Evolutionary conservation across 2,329 filamentous ascomycete genomes (phyloP), one percentile per base, ranked within the genome.

Genomic region (Capronia coronata): DNA sequence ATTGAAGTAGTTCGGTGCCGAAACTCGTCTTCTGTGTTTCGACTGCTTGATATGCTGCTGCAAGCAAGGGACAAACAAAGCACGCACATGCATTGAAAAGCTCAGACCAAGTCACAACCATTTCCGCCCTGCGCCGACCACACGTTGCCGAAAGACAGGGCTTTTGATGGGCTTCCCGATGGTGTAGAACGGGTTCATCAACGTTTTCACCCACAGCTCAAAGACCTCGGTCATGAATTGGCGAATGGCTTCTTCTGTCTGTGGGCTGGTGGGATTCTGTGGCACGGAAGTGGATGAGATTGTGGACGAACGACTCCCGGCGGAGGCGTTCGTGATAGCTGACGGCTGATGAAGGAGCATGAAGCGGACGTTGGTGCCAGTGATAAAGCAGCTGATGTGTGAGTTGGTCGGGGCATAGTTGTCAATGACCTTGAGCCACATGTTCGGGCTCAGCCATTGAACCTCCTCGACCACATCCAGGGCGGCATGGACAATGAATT

Each of bases 341-440:
- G 8, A 72, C 66, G 91, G 90, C 63, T 94, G 86, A 68, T 96
- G 93, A 2, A 98, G 82, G 11, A 98, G 82, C 47, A 98, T 80
- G 71, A 98, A 97, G 59, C 95, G 91, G 61, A 89, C 83, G 68
- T 94, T 95, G 63, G 83, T 86, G 59, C 83, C 89, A 0, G 93
- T 97, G 47, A 98, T 78, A 76, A 95, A 97, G 70, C 87, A 93
- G 40, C 88, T 94, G 56, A 96, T 85, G 73, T 94, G 91, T 65
- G 89, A 90, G 70, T 93, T 90, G 70, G 69, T 70, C 10, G 71
- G 71, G 1, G 94, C 91, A 76, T 96, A 97, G 64, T 87, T 87
- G 75, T 98, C 93, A 69, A 97, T 84, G 68, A 87, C 87, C 69
- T 96, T 97, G 58, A 98, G 83, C 68, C 97, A 94, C 88, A 94